Percentiles rank a stretch among this genome's conserved stretches.
phyloP scores from a whole-genome alignment of 768 basidiomycete species.

The Kwoniella pini region DNA sequence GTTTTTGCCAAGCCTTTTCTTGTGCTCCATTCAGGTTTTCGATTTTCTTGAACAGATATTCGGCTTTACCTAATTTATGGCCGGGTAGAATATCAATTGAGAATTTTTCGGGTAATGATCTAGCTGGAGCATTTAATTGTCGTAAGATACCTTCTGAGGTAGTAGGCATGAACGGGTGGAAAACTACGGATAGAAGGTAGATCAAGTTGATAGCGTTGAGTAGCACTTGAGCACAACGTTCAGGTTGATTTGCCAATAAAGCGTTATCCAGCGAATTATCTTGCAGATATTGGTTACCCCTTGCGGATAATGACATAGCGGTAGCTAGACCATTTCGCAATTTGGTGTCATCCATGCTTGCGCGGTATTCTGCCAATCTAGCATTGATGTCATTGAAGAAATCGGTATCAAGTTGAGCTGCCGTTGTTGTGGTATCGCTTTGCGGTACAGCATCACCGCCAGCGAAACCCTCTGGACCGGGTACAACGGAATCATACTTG shows the following conservation, averaged over 20 bases:
- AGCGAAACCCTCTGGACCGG: constrained; percentile 70
- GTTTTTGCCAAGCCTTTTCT: constrained; percentile 73
- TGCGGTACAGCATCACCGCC: constrained; percentile 68
- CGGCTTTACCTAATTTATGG: constrained; percentile 80
- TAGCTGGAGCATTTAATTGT: constrained; percentile 86
- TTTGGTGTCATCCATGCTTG: constrained; percentile 88
- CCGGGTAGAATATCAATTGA: constrained; percentile 81
- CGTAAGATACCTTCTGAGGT: constrained; percentile 75
- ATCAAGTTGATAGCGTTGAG: constrained; percentile 89
- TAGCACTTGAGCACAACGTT: constrained; percentile 85
- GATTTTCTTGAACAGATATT: constrained; percentile 89
- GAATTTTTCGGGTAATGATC: constrained; percentile 70
- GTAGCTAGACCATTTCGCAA: constrained; percentile 81
- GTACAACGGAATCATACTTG: constrained; percentile 76
- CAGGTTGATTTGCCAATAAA: constrained; percentile 74
- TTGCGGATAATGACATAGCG: constrained; percentile 83
- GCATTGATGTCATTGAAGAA: constrained; percentile 80
- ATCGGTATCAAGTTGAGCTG: constrained; percentile 58
- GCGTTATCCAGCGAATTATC: constrained; percentile 87
- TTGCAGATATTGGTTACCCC: constrained; percentile 93
- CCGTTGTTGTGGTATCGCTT: constrained; percentile 59
- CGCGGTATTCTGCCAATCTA: constrained; percentile 74
- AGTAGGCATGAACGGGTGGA: constrained; percentile 96
- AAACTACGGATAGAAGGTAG: constrained; percentile 77
- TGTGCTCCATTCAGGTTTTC: constrained; percentile 62